Base-by-base conservation (phyloP, 2,329 filamentous ascomycete genomes). In the Mycocentrospora acerina region DNA sequence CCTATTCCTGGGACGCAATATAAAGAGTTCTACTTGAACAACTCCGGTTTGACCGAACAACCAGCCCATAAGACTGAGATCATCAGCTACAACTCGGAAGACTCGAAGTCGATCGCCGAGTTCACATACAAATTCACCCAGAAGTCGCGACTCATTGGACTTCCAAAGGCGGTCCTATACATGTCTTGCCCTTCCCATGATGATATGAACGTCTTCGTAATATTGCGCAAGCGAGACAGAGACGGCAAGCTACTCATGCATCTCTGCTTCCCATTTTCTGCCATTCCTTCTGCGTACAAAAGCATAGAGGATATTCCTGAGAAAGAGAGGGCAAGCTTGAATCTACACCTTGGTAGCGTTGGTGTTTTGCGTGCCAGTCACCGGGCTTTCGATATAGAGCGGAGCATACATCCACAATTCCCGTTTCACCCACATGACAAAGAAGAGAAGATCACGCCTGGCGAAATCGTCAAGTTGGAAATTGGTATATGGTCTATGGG, bases 261-360 rank as follows among this genome's bases (percentile, higher is more conserved):
- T 27, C 53, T 75, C 9, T 71, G 71, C 40, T 69, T 77, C 32
- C 73, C 74, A 0, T 62, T 66, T 44, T 53, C 62, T 3, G 56
- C 60, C 0, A 53, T 60, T 0, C 62, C 64, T 0, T 46, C 62
- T 16, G 18, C 16, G 1, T 37, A 37, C 29, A 46, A 44, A 32
- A 61, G 58, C 1, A 62, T 79, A 71, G 71, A 85, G 77, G 40
- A 85, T 77, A 67, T 81, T 77, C 57, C 84, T 73, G 55, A 64
- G 15, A 66, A 69, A 33, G 66, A 74, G 0, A 60, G 61, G 16
- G 51, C 57, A 3, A 71, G 67, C 27, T 42, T 70, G n/a, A 71
- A 69, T 24, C 53, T 72, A 4, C 68, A 74, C 42, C 48, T 67
- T 1, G 71, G 72, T 0, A 66, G 70, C 2, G 61, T 68, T 5